These are phyloP conservation scores for Rubus parviflorus DNA, from an alignment of 306 rosid genomes.

Conservation along the genomic window DNA sequence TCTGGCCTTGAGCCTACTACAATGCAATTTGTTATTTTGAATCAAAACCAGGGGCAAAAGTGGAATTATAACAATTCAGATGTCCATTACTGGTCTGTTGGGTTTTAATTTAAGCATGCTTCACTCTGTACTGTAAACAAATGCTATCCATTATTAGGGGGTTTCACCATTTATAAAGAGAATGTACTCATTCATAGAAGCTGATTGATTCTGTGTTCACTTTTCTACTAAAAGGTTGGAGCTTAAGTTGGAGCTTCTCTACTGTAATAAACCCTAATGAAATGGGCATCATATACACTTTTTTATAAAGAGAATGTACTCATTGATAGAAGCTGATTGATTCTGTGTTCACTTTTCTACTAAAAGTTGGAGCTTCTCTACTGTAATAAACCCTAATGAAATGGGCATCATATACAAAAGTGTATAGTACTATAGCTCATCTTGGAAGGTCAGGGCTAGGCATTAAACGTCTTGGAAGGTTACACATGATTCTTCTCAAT, in stretches of 20 bases:
- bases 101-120: too few species aligned
- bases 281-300: constrained; percentile 1
- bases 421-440: neutral
- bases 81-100: too few species aligned
- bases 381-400: neutral
- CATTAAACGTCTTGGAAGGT: too few species aligned
- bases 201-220: neutral
- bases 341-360: too few species aligned
- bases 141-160: too few species aligned
- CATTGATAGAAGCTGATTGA: too few species aligned
- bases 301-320: neutral
- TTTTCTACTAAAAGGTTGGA: too few species aligned
- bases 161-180: neutral
- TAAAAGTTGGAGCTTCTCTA: too few species aligned
- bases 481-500: too few species aligned
- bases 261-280: neutral
- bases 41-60: neutral
- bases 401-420: neutral
- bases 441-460: too few species aligned
- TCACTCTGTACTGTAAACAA: neutral
- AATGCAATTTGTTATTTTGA: constrained; percentile 33
- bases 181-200: neutral
- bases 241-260: too few species aligned
- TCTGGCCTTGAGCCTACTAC: constrained; percentile 33
- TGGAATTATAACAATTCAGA: neutral